Evolutionary conservation across 352 stramenopile genomes (phyloP).

Genomic region (Thalassiosira sp.): DNA sequence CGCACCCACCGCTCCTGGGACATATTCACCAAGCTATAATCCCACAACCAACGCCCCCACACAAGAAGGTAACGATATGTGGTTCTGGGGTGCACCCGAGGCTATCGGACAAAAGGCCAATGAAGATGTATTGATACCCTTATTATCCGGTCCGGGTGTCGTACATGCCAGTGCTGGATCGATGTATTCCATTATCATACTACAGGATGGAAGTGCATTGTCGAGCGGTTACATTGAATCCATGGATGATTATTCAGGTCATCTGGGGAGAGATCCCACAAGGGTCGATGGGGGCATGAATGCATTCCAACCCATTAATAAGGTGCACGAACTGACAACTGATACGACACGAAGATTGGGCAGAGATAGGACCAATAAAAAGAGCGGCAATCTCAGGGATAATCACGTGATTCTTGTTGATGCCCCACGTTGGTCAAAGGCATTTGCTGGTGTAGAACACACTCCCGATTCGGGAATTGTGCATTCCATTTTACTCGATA

Average conservation of each 20-base stretch:
- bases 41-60: no score
- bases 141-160: slow-evolving; percentile 27
- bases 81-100: slow-evolving; percentile 51
- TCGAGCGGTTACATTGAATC: slow-evolving; percentile 24
- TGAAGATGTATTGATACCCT: slow-evolving; percentile 10
- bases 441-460: slow-evolving; percentile 21
- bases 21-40: background rate
- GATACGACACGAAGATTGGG: no score
- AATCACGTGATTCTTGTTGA: background rate
- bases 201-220: slow-evolving; percentile 29
- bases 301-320: slow-evolving; percentile 22
- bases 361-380: no score
- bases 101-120: slow-evolving; percentile 35
- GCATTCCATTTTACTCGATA: slow-evolving; percentile 15
- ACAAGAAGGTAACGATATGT: slow-evolving; percentile 24
- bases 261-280: slow-evolving; percentile 33
- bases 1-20: background rate
- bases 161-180: slow-evolving; percentile 17
- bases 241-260: slow-evolving; percentile 37
- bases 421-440: background rate
- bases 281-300: slow-evolving; percentile 15
- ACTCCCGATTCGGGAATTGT: background rate
- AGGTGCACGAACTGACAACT: slow-evolving; percentile 29
- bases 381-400: no score
- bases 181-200: slow-evolving; percentile 41